These are phyloP conservation scores for Gaeumannomyces sp. DNA, from an alignment of 2,329 filamentous ascomycete species.

Conservation along the genomic window DNA sequence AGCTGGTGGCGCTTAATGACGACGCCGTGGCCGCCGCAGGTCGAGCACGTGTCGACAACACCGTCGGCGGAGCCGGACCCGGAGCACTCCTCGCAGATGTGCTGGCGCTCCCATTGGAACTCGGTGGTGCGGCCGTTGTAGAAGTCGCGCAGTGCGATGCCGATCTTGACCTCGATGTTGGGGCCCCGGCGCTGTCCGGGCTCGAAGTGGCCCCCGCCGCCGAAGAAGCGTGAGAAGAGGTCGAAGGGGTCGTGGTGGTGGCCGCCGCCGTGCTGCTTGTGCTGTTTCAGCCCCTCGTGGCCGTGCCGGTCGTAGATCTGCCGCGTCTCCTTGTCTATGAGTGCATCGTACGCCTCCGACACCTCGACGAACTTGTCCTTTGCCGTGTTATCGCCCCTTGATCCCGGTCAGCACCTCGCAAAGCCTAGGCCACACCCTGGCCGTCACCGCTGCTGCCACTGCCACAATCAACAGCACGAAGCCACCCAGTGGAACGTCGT, in stretches of 20 bases:
- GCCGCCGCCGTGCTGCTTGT: conserved; percentile 63
- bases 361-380: conserved; percentile 90
- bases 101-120: conserved; percentile 89
- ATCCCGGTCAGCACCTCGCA: not conserved
- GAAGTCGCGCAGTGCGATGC: conserved; percentile 78
- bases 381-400: conserved; percentile 68
- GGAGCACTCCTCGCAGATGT: conserved; percentile 87
- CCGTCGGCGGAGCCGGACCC: conserved; percentile 81
- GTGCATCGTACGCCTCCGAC: conserved; percentile 89
- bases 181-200: conserved; percentile 72
- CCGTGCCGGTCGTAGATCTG: conserved; percentile 92
- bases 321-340: conserved; percentile 72
- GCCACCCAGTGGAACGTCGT: not conserved
- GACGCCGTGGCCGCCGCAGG: conserved; percentile 76
- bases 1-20: conserved; percentile 86
- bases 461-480: not conserved
- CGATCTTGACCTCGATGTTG: conserved; percentile 81
- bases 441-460: not conserved
- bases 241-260: conserved; percentile 83
- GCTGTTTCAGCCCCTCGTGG: conserved; percentile 82
- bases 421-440: conserved; percentile 2
- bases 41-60: conserved; percentile 69
- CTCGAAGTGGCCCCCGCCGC: conserved; percentile 77
- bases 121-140: conserved; percentile 84
- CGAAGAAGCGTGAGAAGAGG: conserved; percentile 94